These are phyloP conservation scores for Penicillium aurantiogriseum DNA, from an alignment of 2,329 filamentous ascomycete genomes.

Conservation along the genomic window DNA sequence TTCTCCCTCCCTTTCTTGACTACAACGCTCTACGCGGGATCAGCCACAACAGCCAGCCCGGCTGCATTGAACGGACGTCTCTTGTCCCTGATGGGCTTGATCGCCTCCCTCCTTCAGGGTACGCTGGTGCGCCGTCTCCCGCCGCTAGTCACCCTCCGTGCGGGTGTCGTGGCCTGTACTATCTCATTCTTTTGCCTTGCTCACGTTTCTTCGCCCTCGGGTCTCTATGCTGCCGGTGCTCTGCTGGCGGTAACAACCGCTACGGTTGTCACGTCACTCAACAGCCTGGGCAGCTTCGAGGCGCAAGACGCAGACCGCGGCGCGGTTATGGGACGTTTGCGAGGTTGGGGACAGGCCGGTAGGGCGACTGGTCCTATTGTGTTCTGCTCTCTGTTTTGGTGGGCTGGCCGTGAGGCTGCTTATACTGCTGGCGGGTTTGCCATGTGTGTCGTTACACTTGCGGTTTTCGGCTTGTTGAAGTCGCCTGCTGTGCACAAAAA, in stretches of 20 bases:
- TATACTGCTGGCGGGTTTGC: conserved; percentile 78
- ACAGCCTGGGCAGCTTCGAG: conserved; percentile 88
- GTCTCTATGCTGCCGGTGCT: conserved; percentile 77
- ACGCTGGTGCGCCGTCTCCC: conserved; percentile 83
- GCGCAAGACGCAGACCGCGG: conserved; percentile 77
- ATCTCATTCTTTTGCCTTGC: conserved; percentile 77
- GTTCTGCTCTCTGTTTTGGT: conserved; percentile 97
- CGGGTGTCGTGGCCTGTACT: conserved; percentile 75
- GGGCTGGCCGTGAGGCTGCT: conserved; percentile 84
- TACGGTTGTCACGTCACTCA: conserved; percentile 90
- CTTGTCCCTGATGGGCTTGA: conserved; percentile 84
- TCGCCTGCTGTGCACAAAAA: conserved; percentile 48
- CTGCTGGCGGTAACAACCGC: conserved; percentile 86
- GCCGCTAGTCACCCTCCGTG: conserved; percentile 73
- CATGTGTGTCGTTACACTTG: conserved; percentile 69
- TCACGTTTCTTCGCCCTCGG: conserved; percentile 63
- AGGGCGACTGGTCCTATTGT: conserved; percentile 81
- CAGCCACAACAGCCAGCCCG: conserved; percentile 39
- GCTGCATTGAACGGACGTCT: conserved; percentile 79
- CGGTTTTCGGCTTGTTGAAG: conserved; percentile 71
- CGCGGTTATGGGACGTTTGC: conserved; percentile 78
- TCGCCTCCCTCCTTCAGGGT: conserved; percentile 89
- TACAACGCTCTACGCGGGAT: conserved; percentile 85
- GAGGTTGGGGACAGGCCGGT: conserved; percentile 80
- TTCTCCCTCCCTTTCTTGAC: conserved; percentile 98